Evolutionary conservation across 2,329 filamentous ascomycete species (phyloP), one percentile per base, ranked within the genome.

Genomic region (Neonectria magnoliae): DNA sequence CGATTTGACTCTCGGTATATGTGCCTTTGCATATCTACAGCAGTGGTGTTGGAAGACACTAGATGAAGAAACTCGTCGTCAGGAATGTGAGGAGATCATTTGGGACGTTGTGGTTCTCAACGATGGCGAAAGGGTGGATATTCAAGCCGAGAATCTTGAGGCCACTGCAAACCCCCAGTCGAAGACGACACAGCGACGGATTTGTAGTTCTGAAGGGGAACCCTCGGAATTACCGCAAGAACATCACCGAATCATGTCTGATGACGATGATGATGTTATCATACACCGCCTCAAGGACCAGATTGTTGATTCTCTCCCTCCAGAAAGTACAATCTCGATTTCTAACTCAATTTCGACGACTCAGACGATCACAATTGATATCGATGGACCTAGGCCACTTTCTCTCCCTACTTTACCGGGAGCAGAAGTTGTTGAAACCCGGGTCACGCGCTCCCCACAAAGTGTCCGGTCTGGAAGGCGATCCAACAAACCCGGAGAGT

Each of bases 21-120:
- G 85, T 64, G 87, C 87, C 14, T 77, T 91, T 60, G 87, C 88
- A 5, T 88, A 90, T 62, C 77, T 91, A 22, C 89, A 91, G 72
- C 81, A 83, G 57, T 84, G 82, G 73, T 89, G 87, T 64, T 82
- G 82, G 57, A 84, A 81, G 47, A 79, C 83, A 33, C 80, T 84
- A 7, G 83, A 85, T 20, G 82, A 85, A 52, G 85, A 89, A 68
- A 77, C 75, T 7, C 78, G 80, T 25, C 79, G 81, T 1, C 78
- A 83, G 8, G 79, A 80, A 11, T 80, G 81, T 18, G 87, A 90
- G 61, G 86, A 90, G 65, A 78, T 87, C 2, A 81, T 91, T 9
- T 91, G 89, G 89, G 89, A 91, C 71, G 85, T 91, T 3, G 87
- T 91, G 8, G 86, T 91, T 0, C 78, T 90, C 16, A 84, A 86